Evolutionary conservation across 148 eudicot species (phyloP), one percentile per base, ranked within the genome.

Genomic region (Chenopodium berlandieri): DNA sequence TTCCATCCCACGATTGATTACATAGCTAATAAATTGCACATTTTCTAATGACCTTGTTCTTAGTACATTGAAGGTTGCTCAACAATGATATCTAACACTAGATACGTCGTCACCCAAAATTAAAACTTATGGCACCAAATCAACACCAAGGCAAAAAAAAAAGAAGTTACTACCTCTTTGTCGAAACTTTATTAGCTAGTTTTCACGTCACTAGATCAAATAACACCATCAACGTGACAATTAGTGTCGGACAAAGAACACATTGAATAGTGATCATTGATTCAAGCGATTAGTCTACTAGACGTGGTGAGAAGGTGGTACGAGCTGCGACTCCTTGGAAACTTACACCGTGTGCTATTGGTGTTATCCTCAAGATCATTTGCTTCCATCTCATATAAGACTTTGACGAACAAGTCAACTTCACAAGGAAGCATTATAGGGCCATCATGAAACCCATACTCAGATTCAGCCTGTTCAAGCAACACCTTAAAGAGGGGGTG

Each of bases 391-490:
- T 91, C 89, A 76, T 80, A n/a, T 68, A 93, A 68, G 1, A 92
- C 85, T 85, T 88, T 86, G 2, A 81, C 30, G 80, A 92, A 94
- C 9, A 58, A 12, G 30, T 91, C 85, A 16, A 91, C 92, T 10
- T 90, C 83, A 80, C 98, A 94, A 4, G 98, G 98, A 19, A 94
- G 87, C 47, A 80, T 48, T 1, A 94, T 71, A 10, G 98, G 97
- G 14, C 98, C 98, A 14, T 87, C 77, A 65, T 63, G 82, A 75
- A 74, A 89, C 22, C 98, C 97, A 46, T 90, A 94, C 58, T 92
- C 97, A 0, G 44, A 73, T 77, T 89, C 94, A 12, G 97, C 98
- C 71, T 92, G 94, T 78, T 91, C 94, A 23, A 94, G 90, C 44
- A 94, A 46, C 66, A 27, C 77, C 88, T 68, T 79, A 79, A 94